Percentiles rank a stretch among this genome's conserved stretches.
Evolutionary conservation across 208 protist species (phyloP).

Genomic region (Polymyxa betae): DNA sequence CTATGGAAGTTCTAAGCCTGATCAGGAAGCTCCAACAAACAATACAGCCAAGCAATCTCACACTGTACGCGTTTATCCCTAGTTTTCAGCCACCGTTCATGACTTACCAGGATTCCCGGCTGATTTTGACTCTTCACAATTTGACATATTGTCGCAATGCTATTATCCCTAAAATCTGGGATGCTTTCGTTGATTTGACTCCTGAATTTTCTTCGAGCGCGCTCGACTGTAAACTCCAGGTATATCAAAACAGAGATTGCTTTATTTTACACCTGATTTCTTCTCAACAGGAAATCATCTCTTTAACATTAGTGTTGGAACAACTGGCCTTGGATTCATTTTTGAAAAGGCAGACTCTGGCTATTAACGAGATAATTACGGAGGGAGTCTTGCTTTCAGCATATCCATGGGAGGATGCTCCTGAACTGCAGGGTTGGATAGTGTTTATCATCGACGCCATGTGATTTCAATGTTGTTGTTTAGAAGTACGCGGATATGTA

Average conservation of each 20-base stretch:
- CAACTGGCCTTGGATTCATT: background rate
- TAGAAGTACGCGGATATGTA: conserved; percentile 44
- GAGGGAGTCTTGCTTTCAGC: background rate
- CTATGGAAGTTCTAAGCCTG: background rate
- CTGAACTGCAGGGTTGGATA: background rate
- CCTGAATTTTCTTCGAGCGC: background rate
- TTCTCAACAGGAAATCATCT: background rate
- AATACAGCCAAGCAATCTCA: background rate
- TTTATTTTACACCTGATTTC: background rate
- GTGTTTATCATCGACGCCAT: background rate
- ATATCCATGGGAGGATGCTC: conserved; percentile 20
- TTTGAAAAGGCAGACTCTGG: background rate
- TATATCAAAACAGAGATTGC: background rate
- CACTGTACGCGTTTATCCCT: background rate
- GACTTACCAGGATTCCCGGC: background rate
- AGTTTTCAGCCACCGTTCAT: background rate
- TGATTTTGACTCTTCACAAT: background rate
- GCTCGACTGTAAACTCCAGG: background rate
- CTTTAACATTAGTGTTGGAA: background rate
- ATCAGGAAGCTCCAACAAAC: background rate
- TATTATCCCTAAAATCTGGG: background rate
- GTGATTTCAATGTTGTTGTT: background rate
- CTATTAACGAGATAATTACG: background rate
- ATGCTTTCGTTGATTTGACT: conserved; percentile 11
- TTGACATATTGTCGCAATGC: background rate